Base-by-base conservation (phyloP, 495 filamentous ascomycete species). In the Penicillium verhagenii region DNA sequence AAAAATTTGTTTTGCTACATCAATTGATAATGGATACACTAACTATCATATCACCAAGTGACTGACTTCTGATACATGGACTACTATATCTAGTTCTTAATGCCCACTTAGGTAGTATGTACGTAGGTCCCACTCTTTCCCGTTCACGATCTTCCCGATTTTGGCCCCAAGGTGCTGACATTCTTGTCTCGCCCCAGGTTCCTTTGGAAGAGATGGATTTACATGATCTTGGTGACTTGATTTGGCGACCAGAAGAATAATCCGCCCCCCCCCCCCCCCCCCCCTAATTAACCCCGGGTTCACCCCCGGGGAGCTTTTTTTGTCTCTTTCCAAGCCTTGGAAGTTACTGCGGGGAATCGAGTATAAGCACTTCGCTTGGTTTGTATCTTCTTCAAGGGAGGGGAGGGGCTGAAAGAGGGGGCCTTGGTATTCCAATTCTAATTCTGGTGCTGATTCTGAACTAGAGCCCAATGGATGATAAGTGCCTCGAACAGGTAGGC, bases 101-200 rank as follows among this genome's bases (percentile, higher is more conserved):
- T n/a, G n/a, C n/a, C n/a, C n/a, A n/a, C n/a, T n/a, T n/a, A n/a
- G n/a, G n/a, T n/a, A n/a, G 28, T 31, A 31, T 31, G 9, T 31
- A 31, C 13, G 16, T 13, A 20, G n/a, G 18, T 21, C 42, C 20
- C 42, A 45, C 42, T 45, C 6, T 45, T n/a, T 25, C 42, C 42
- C 23, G 23, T 25, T 14, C 13, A 48, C 19, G 47, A 50, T 50
- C 31, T 39, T 35, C 6, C 21, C 13, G 20, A 24, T 39, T 50
- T 23, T 39, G 33, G 47, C 47, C 33, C 47, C 47, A 50, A 50
- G 10, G 47, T 50, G 47, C 47, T 50, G 47, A 50, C 47, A 39
- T 50, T 20, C 31, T 28, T 31, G 45, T 25, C 19, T 11, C 24
- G 35, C 5, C 9, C 23, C n/a, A n/a, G n/a, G n/a, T n/a, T n/a